Evolutionary conservation across 2,329 filamentous ascomycete species (phyloP).

Genomic region (Fusarium sororula): DNA sequence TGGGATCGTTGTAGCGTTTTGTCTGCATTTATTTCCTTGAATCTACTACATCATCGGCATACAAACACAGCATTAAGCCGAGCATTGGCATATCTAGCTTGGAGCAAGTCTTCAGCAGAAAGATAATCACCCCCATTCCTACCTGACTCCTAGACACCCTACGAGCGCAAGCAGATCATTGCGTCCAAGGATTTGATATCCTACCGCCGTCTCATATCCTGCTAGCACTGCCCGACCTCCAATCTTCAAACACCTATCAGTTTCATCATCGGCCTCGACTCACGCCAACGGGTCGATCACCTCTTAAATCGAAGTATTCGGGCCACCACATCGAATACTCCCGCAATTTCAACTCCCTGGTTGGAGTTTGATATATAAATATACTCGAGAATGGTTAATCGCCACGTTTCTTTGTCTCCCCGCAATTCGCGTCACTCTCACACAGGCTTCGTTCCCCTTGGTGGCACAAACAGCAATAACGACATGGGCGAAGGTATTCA

Average conservation of each 20-base stretch:
- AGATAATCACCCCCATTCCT: constrained; percentile 12
- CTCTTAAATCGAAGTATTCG: constrained; percentile 19
- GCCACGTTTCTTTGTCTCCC: constrained; percentile 47
- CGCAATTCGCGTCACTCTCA: constrained; percentile 49
- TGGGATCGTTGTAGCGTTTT: constrained; percentile 22
- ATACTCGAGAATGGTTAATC: constrained; percentile 40
- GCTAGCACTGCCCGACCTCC: constrained; percentile 17
- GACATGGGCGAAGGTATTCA: constrained; percentile 60
- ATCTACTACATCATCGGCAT: constrained; percentile 32
- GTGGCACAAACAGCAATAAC: constrained; percentile 42
- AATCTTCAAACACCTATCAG: constrained; percentile 26
- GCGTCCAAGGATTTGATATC: constrained; percentile 42
- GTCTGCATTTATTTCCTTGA: constrained; percentile 33
- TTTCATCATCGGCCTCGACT: constrained; percentile 30
- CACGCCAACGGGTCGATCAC: constrained; percentile 19
- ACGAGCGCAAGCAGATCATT: constrained; percentile 10
- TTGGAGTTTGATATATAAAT: constrained; percentile 31
- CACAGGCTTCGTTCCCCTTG: constrained; percentile 57
- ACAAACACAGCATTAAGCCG: constrained; percentile 28
- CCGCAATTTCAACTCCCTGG: constrained; percentile 31
- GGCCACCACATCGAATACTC: constrained; percentile 14
- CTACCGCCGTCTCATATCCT: constrained; percentile 27
- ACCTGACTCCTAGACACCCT: constrained; percentile 12
- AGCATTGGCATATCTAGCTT: constrained; percentile 29
- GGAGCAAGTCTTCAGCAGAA: constrained; percentile 40